Evolutionary conservation across 2,329 filamentous ascomycete genomes (phyloP), one percentile per base, ranked within the genome.

Genomic region (Microcyclospora tardicrescens): DNA sequence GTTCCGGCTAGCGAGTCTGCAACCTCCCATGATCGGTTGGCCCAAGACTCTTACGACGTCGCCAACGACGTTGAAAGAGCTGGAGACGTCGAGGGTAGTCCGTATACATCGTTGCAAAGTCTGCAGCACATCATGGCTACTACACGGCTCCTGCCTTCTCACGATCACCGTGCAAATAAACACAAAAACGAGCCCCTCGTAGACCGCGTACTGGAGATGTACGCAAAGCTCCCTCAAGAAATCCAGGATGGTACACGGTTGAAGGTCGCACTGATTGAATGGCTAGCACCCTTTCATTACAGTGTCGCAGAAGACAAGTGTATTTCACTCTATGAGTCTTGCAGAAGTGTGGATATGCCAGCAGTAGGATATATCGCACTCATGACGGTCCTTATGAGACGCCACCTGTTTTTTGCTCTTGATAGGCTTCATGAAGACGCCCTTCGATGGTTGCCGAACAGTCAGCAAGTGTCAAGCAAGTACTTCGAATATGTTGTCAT

Each of bases 131-230:
- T 41, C 11, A 28, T 43, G 33, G 19, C 27, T 8, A 31, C 13
- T 12, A 24, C 14, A 19, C 27, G 36, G 27, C n/a, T 34, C 8
- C 19, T 24, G 19, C 19, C 19, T 8, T 24, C 19, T 5, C 5
- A 24, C 19, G 5, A 24, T 4, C 19, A 24, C 4, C 19, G 19
- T 24, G 19, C 19, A 4, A 8, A 24, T 24, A 4, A 24, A 24
- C 19, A 24, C 19, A 24, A 24, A 24, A 24, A 4, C 19, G 19
- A 24, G 19, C 19, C 5, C 19, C 19, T 24, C 19, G 19, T 37
- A 33, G 6, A 19, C 31, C 35, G 35, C 10, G 59, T 55, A 10
- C 63, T 61, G 58, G 49, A 53, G n/a, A 43, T 65, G 6, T 65
- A 63, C 43, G 39, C 48, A 10, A 45, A 49, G 10, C 48, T 63